Base-by-base conservation (phyloP, 2,329 filamentous ascomycete genomes). In the Aspergillus sp. region DNA sequence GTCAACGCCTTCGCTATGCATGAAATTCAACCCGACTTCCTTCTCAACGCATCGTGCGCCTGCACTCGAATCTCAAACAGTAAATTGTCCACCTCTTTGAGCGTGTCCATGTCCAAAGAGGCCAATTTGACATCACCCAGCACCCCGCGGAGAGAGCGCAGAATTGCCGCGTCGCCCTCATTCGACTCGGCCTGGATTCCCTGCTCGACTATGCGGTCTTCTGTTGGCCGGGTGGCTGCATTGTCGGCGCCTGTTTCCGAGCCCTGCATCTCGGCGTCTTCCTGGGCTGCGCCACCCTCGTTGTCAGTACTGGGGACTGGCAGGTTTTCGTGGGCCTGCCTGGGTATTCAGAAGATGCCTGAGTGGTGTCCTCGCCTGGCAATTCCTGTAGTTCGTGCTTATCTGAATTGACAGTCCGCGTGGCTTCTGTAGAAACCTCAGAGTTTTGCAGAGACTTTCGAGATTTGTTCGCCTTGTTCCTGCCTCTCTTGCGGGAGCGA, bases 51-150 rank as follows among this genome's bases (percentile, higher is more conserved):
- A 35, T 79, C 75, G 53, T 82, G 82, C 32, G 88, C 69, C 54
- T 82, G 77, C 41, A 74, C 70, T 55, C 82, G 80, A 43, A 89
- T 75, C 54, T 89, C 81, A 64, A 88, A 84, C 52, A 91, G 68
- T 47, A 85, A 63, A 51, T 88, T 80, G 50, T 91, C 84, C 43
- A 91, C 69, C 52, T 80, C 70, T 37, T 78, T 71, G 33, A 86
- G 74, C 39, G 84, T 77, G 8, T 73, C 67, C 8, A 74, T 69
- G 11, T 75, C 75, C 26, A 93, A 59, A 11, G 72, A 66, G 14
- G 77, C 67, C 16, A 61, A 63, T 33, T 69, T 72, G 36, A 86
- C 65, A 41, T 76, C 69, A 13, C 68, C 65, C 15, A 91, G 57
- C 0, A 81, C 65, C 13, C 61, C 63, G 40, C 61, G 67, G 26